Percentiles rank a stretch among this genome's conserved stretches.
Conservation (phyloP, 352 stramenopile genomes). For the Phytopythium vexans region DNA sequence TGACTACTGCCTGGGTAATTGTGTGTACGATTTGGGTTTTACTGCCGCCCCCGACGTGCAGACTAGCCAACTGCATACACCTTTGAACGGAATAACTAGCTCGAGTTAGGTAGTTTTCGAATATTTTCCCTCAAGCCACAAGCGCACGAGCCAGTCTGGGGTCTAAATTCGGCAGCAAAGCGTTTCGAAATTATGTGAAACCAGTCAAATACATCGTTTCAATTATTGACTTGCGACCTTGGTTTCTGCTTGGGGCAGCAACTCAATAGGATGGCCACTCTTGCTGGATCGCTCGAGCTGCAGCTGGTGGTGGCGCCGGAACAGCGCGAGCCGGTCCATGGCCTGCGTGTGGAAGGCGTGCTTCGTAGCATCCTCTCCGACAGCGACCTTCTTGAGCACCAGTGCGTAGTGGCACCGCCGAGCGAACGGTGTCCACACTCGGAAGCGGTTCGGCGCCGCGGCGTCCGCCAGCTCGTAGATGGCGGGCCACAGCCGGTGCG, state of each 20-base stretch:
- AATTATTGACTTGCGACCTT: no score
- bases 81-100: no score
- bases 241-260: background rate
- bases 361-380: background rate
- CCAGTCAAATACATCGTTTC: no score
- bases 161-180: no score
- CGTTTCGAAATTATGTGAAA: no score
- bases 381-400: slow-evolving; percentile 52
- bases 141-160: no score
- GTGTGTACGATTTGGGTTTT: no score
- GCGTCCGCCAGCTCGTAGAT: slow-evolving; percentile 43
- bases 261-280: background rate
- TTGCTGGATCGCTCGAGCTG: slow-evolving; percentile 30
- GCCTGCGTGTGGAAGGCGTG: slow-evolving; percentile 43
- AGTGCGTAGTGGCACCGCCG: slow-evolving; percentile 63
- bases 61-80: no score
- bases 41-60: no score
- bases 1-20: no score
- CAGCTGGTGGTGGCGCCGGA: slow-evolving; percentile 39
- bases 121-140: no score
- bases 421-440: slow-evolving; percentile 51
- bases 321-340: slow-evolving; percentile 40
- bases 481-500: slow-evolving; percentile 62
- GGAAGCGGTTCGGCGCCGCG: slow-evolving; percentile 27
- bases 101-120: no score